Conservation (phyloP, 176 grass and related monocot species). For the Poa pratensis region DNA sequence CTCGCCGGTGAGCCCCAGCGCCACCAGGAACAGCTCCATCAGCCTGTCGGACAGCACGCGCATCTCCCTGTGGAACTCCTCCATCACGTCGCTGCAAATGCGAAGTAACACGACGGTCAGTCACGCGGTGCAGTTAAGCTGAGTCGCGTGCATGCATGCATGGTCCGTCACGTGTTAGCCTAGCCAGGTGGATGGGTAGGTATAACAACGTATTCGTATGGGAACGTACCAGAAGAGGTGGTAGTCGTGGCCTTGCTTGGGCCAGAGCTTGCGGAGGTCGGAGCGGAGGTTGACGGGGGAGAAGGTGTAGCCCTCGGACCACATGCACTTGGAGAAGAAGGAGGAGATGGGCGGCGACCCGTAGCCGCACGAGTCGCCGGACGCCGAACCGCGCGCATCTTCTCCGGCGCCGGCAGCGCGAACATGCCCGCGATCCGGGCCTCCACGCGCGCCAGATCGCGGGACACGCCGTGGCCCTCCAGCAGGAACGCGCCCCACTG, state of each 20-base stretch:
- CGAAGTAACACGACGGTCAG: neutral
- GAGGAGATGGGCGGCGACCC: constrained; percentile 92
- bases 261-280: constrained; percentile 90
- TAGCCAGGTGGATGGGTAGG: neutral
- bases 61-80: constrained; percentile 86
- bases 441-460: constrained; percentile 56
- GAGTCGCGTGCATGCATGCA: constrained; percentile 22
- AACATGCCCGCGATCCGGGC: constrained; percentile 66
- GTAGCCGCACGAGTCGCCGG: constrained; percentile 71
- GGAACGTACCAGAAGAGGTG: constrained; percentile 70
- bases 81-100: constrained; percentile 75
- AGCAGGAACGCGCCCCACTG: constrained; percentile 90
- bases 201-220: neutral
- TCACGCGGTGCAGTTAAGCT: neutral
- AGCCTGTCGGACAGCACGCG: constrained; percentile 58
- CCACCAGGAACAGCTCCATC: constrained; percentile 60
- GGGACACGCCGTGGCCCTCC: constrained; percentile 54
- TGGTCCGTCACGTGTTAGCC: neutral
- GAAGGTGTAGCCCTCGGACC: constrained; percentile 99
- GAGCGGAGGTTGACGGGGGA: constrained; percentile 57
- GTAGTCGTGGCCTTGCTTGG: constrained; percentile 68
- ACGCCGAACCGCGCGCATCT: constrained; percentile 66
- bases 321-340: constrained; percentile 99
- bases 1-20: constrained; percentile 70
- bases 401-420: constrained; percentile 69